These are phyloP conservation scores for Tuber magnatum DNA, from an alignment of 495 filamentous ascomycete species.

Conservation along the genomic window DNA sequence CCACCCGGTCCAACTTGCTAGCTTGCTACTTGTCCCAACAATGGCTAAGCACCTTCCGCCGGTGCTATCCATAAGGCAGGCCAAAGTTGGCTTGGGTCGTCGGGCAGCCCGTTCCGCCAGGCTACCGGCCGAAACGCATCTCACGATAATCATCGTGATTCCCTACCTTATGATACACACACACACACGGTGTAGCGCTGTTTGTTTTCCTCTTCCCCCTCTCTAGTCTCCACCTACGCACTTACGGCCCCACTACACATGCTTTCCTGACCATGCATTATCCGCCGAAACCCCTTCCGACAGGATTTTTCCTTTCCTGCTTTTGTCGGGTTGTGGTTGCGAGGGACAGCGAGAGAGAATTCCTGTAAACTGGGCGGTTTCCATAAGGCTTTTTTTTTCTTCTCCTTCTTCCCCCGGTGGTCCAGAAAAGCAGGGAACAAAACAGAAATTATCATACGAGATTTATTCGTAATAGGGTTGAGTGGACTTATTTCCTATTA, in stretches of 20 bases:
- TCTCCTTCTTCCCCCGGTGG: no score
- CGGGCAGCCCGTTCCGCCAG: background rate
- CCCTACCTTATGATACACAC: background rate
- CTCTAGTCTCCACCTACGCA: background rate
- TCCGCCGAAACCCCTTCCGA: background rate
- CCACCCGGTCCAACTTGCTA: background rate
- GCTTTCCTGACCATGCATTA: background rate
- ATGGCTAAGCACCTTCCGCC: background rate
- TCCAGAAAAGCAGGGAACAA: background rate
- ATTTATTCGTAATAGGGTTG: no score
- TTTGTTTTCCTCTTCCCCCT: no score
- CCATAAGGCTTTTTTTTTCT: background rate
- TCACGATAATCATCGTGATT: background rate
- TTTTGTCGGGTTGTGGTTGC: background rate
- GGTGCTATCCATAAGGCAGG: background rate
- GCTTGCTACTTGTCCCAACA: background rate
- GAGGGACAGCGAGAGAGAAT: background rate
- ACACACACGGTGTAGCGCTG: no score
- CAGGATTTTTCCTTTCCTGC: background rate
- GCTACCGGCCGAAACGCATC: background rate
- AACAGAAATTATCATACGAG: no score
- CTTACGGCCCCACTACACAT: background rate
- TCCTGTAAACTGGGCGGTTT: background rate
- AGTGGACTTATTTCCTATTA: background rate
- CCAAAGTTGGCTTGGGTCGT: background rate